phyloP scores from a whole-genome alignment of 108 stramenopile genomes.

The Fistulifera solaris region DNA sequence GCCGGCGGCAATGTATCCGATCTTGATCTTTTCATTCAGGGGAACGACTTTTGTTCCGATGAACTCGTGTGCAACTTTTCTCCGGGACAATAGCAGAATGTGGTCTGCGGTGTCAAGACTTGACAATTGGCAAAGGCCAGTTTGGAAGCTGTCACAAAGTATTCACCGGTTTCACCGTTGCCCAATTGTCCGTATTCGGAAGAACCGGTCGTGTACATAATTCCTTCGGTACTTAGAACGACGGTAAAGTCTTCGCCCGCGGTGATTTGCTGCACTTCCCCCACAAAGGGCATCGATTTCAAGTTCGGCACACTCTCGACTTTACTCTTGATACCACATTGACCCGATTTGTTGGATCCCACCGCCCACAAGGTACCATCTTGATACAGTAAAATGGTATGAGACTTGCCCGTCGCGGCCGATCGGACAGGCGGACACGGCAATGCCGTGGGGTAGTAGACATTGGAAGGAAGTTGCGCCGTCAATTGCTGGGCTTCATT shows the following conservation, averaged over 20 bases:
- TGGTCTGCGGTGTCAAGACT: conserved; percentile 43
- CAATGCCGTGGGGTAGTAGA: conserved; percentile 25
- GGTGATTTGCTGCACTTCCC: conserved; percentile 26
- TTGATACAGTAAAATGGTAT: conserved; percentile 48
- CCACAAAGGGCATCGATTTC: conserved; percentile 30
- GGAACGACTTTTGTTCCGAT: conserved; percentile 22
- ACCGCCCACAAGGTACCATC: conserved; percentile 50
- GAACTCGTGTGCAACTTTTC: conserved; percentile 15
- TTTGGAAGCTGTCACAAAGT: conserved; percentile 73
- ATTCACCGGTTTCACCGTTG: conserved; percentile 86
- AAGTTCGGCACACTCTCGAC: conserved; percentile 27
- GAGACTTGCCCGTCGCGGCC: conserved; percentile 77
- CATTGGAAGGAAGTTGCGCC: conserved; percentile 18
- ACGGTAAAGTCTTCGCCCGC: conserved; percentile 84
- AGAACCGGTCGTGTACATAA: conserved; percentile 69
- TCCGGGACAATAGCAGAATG: conserved; percentile 42
- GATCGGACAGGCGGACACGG: conserved; percentile 24
- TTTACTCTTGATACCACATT: conserved; percentile 53
- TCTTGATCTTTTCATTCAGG: conserved; percentile 29
- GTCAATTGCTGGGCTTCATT: conserved; percentile 47
- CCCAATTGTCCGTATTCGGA: conserved; percentile 79
- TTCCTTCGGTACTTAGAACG: conserved; percentile 56
- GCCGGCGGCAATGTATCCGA: conserved; percentile 65
- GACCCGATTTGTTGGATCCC: conserved; percentile 67
- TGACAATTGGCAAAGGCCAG: conserved; percentile 60